phyloP scores from a whole-genome alignment of 2,329 filamentous ascomycete genomes.

The Sporothrix phasma region DNA sequence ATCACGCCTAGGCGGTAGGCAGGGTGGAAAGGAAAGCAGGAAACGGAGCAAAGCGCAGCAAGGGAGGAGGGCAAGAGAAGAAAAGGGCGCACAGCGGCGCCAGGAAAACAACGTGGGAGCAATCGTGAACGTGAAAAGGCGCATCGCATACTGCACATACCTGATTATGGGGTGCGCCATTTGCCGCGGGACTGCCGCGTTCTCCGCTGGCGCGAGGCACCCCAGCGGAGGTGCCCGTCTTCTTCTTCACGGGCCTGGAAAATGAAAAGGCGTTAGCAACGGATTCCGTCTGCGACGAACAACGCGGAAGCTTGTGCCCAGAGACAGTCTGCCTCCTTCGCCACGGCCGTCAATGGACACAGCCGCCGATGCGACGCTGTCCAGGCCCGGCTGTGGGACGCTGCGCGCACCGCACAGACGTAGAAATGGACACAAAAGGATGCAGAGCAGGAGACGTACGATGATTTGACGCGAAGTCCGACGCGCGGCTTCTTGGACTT shows the following conservation, averaged over 20 bases:
- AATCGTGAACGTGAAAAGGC: neutral
- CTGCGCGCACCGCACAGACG: neutral
- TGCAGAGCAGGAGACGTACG: conserved; percentile 42
- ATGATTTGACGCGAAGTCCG: conserved; percentile 57
- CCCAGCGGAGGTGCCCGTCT: conserved; percentile 57
- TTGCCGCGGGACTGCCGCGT: conserved; percentile 50
- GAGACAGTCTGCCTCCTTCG: neutral
- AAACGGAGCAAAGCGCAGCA: conserved; percentile 4
- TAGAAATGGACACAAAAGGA: conserved; percentile 12
- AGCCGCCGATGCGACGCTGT: neutral
- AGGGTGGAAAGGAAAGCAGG: conserved; percentile 6
- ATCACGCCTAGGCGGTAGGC: conserved; percentile 9
- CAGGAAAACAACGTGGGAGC: neutral
- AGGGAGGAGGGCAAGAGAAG: neutral
- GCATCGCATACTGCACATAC: conserved; percentile 33
- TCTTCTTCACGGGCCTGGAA: conserved; percentile 65
- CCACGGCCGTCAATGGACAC: neutral
- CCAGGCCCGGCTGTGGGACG: neutral
- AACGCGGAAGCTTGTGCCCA: neutral
- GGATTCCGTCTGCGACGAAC: neutral
- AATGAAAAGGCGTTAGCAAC: conserved; percentile 20
- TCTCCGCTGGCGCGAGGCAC: conserved; percentile 56
- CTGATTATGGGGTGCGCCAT: conserved; percentile 43
- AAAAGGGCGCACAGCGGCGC: neutral
- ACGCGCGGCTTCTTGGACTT: conserved; percentile 51